Base-by-base conservation (phyloP, 2,329 filamentous ascomycete genomes). In the Colletotrichum liaoningense region DNA sequence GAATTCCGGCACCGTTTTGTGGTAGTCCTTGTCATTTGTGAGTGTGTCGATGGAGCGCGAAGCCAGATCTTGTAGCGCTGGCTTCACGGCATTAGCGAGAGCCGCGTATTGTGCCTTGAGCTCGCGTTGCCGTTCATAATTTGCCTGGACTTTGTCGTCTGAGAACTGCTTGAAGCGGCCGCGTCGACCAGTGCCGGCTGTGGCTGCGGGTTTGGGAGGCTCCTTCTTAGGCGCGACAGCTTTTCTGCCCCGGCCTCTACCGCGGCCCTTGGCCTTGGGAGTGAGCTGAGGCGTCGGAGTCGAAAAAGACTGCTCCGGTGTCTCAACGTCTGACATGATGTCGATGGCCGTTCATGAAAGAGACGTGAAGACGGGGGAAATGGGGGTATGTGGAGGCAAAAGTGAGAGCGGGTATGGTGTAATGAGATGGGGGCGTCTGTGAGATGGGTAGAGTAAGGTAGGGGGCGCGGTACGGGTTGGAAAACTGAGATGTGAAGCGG, bases 91-190 rank as follows among this genome's bases (percentile, higher is more conserved):
- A 76, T 89, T 88, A 72, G 90, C 87, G 64, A 94, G 88, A 71
- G 88, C 84, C n/a, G 90, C 87, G 81, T 90, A 94, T 28, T 86
- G 86, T 69, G 90, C 89, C 80, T 92, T 92, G 77, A 94, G 85
- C 77, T 93, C 88, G 76, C 92, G 87, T 79, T 92, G 90, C 67
- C 93, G 90, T 79, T 91, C 89, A 76, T 90, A 88, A 69, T 87
- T 86, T 63, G 88, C 89, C 79, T 91, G 89, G 66, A 88, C 86
- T 75, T 85, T 86, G 74, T 85, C 82, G 75, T 88, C 86, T 73
- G 85, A 83, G 77, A 90, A 90, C 77, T 86, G 86, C 82, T 91
- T 91, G 80, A 87, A 86, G 69, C 88, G 87, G 73, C 87, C 87
- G 75, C 87, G 85, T 72, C 86, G 81, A 65, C 80, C 81, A 33